Evolutionary conservation across 73 alveolate species (phyloP), one percentile per base, ranked within the genome.

Genomic region (Paramecium biaurelia): DNA sequence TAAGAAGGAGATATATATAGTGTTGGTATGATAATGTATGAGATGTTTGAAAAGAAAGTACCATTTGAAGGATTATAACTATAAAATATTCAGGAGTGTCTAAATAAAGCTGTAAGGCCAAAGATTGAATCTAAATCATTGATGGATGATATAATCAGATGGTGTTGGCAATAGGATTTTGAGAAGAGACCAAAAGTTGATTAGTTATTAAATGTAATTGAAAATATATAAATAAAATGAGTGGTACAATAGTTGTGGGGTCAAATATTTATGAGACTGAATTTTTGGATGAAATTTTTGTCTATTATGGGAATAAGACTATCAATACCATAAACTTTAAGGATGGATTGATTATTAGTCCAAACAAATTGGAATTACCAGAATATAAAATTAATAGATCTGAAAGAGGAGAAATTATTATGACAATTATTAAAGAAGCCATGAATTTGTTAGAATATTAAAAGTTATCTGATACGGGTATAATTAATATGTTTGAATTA

Each of bases 11-110:
- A 79, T 24, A 45, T 79, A 14, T 79, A 79, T 34, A 30, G 63
- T 24, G n/a, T 79, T n/a, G 90, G 90, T 11, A 79, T 79, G 90
- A 79, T 79, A 18, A 43, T 43, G 45, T 79, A 79, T 43, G 90
- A 79, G 35, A 23, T 79, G 56, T 79, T 79, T 45, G 42, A 79
- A 18, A 42, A 79, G 74, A 79, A 79, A 47, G 76, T 43, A 0
- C 90, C 90, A 12, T 79, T 79, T 12, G 70, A 38, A 79, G 90
- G 45, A 24, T 79, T 23, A 45, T 10, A 79, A 38, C 23, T 30
- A 2, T 45, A 42, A 28, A 42, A 79, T 6, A 42, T 30, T 4
- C 20, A 41, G 90, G 45, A 43, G 0, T 43, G 45, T 28, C 28
- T 41, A 3, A 79, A 43, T 24, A 79, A 79, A 24, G 26, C 26